Evolutionary conservation across 352 stramenopile genomes (phyloP), one percentile per base, ranked within the genome.

Genomic region (Globisporangium barbulae): DNA sequence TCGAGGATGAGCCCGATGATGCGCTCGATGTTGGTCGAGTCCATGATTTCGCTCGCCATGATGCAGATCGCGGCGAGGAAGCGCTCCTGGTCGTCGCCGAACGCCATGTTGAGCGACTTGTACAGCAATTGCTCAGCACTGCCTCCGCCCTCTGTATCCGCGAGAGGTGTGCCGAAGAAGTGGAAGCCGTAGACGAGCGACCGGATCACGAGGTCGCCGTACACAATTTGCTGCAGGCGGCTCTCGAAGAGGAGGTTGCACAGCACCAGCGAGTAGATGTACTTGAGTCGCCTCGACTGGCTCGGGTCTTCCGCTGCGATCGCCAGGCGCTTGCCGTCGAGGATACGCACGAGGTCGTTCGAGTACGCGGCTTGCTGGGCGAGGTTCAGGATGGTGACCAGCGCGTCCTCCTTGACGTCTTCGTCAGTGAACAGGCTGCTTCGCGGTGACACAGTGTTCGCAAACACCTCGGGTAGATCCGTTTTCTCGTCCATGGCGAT

Each of bases 211-310:
- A 81, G 61, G 44, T 91, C 80, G 0, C 78, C 81, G 33, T 85
- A 85, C 30, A 92, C 71, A 42, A 88, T 63, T 22, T 88, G 75
- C 57, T 91, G 85, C 8, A 92, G 60, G 4, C 78, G 76, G 31
- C 52, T 83, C 45, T 92, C 79, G 45, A 94, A 90, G 9, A 91
- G 61, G 30, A 91, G 50, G 41, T 92, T 91, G 59, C 75, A 87
- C 1, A 94, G 39, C 30, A 91, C 73, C 1, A 85, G 68, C 6
- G 71, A 62, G 56, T 92, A 89, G 1, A 88, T 70, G 48, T 90
- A 91, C 25, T 81, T 76, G 22, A 91, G 71, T 6, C 70, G 64
- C 35, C 60, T 59, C 0, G 80, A 88, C 61, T 79, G 67, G 0
- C 60, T 64, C 3, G 64, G 41, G 2, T 67, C 28, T 21, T 80